Base-by-base conservation (phyloP, 2,329 filamentous ascomycete species). In the Calycina marina region DNA sequence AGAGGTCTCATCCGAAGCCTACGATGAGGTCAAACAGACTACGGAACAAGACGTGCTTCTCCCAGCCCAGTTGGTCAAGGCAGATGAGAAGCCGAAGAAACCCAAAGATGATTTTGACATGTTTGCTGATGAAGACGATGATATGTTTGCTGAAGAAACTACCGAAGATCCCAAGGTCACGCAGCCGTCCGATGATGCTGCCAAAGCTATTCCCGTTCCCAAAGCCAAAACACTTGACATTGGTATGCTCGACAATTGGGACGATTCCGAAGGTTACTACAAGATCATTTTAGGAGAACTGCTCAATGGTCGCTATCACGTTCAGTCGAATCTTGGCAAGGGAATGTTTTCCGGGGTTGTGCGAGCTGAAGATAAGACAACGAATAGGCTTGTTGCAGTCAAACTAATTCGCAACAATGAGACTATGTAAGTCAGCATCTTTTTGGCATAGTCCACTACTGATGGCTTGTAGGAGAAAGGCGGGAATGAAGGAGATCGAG, bases 381-480 rank as follows among this genome's bases (percentile, higher is more conserved):
- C 69, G 36, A 77, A 76, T 48, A 70, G 72, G 45, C 55, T 80
- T n/a, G 86, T 96, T 18, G 90, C 90, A 14, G 81, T 98, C 65
- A 98, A 98, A 60, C 90, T 98, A 47, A 93, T 96, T 57, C 81
- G 90, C 41, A 92, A 92, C 56, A 96, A 98, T 49, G 86, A 93
- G 50, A 81, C 83, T 9, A 78, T 94, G 74, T 63, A 59, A 46
- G 44, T 36, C 28, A 8, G 40, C 38, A 20, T 17, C 15, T 25
- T 29, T n/a, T n/a, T 25, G 11, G 10, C 22, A 10, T n/a, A 24
- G 15, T 14, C 5, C n/a, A 10, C 20, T 31, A 34, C 51, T 55
- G 30, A 57, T 35, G 18, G 38, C 30, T 4, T 28, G 14, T 41
- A 61, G 63, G 55, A 70, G 76, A 44, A 94, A 93, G 56, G 86